Percentiles rank a stretch among this genome's conserved stretches.
Evolutionary conservation across 2,329 filamentous ascomycete species (phyloP).

Genomic region (Microcyclospora pomicola): DNA sequence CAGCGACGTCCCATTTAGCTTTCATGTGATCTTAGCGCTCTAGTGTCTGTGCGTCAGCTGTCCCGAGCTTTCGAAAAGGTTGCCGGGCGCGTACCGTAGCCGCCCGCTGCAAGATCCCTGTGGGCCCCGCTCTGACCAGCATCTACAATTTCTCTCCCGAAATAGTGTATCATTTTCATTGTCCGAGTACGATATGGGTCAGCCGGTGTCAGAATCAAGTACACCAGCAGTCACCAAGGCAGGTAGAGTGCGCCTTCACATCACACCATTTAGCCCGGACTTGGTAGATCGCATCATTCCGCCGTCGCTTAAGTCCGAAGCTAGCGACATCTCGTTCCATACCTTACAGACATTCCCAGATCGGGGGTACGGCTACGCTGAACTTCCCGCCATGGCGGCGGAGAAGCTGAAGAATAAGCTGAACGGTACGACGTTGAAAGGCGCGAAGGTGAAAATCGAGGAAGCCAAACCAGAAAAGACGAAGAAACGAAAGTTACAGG

Average conservation of each 20-base stretch:
- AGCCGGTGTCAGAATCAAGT: no score
- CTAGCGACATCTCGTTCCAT: slow-evolving; percentile 80
- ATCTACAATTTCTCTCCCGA: no score
- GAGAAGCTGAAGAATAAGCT: slow-evolving; percentile 87
- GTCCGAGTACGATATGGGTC: no score
- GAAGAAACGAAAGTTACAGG: slow-evolving; percentile 17
- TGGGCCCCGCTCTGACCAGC: no score
- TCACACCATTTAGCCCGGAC: slow-evolving; percentile 67
- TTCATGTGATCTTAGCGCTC: no score
- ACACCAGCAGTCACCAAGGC: neutral
- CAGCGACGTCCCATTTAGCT: no score
- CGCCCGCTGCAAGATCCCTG: no score
- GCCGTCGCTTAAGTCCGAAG: slow-evolving; percentile 48
- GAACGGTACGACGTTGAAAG: slow-evolving; percentile 72
- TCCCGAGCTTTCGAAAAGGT: no score
- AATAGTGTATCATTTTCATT: no score
- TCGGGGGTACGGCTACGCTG: slow-evolving; percentile 77
- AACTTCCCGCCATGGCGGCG: slow-evolving; percentile 66
- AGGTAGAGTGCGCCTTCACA: slow-evolving; percentile 54
- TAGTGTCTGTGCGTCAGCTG: no score
- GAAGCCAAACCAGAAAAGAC: slow-evolving; percentile 56
- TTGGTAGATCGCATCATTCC: slow-evolving; percentile 62
- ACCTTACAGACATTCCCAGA: slow-evolving; percentile 77
- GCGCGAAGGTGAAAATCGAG: slow-evolving; percentile 72
- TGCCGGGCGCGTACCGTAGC: no score